Evolutionary conservation across 1,139 yeast genomes (phyloP).

Genomic region (Nakaseomyces bracarensis): DNA sequence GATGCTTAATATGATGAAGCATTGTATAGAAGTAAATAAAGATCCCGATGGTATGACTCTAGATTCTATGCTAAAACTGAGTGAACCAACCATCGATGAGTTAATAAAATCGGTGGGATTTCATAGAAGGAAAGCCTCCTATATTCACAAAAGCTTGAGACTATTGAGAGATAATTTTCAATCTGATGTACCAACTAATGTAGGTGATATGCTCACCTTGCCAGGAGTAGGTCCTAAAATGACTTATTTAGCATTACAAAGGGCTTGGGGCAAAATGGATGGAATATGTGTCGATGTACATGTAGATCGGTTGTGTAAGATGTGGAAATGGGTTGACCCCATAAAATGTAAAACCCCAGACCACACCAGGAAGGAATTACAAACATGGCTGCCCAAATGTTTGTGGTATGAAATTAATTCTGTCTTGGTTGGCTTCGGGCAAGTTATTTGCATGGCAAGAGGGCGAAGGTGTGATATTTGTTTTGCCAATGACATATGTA

Average conservation of each 20-base stretch:
- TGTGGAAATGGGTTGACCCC: conserved; percentile 71
- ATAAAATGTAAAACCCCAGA: conserved; percentile 58
- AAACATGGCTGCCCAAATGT: conserved; percentile 64
- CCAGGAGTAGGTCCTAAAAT: conserved; percentile 97
- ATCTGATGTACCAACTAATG: conserved; percentile 63
- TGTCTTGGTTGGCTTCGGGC: conserved; percentile 86
- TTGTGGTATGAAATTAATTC: conserved; percentile 84
- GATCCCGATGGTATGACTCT: conserved; percentile 35
- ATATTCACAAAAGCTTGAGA: conserved; percentile 53
- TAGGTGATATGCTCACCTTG: conserved; percentile 54
- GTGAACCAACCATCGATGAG: conserved; percentile 53
- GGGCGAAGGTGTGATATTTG: conserved; percentile 70
- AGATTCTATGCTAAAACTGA: conserved; percentile 40
- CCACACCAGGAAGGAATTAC: conserved; percentile 56
- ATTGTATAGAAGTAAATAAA: conserved; percentile 36
- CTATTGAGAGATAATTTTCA: conserved; percentile 43
- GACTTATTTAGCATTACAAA: conserved; percentile 76
- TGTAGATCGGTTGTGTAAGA: conserved; percentile 67
- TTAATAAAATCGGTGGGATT: conserved; percentile 80
- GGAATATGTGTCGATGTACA: conserved; percentile 97
- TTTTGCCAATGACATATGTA: conserved; percentile 20
- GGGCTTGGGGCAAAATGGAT: conserved; percentile 65
- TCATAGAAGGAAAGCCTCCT: conserved; percentile 69
- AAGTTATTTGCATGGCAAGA: conserved; percentile 70
- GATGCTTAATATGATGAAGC: conserved; percentile 48